phyloP scores from a whole-genome alignment of 495 filamentous ascomycete genomes.

The Penicillium longicatenatum region DNA sequence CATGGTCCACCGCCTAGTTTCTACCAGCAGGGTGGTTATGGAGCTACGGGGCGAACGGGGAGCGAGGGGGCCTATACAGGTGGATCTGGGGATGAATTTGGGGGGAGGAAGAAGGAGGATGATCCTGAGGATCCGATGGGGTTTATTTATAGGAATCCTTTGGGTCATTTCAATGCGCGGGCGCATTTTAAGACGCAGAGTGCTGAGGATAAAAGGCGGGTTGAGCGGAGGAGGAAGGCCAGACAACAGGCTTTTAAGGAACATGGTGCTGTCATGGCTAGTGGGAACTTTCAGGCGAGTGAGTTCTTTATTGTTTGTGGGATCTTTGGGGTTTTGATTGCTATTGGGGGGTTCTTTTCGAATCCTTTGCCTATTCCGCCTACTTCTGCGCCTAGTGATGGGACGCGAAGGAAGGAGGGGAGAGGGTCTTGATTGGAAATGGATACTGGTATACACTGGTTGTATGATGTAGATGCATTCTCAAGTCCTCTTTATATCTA shows the following conservation, averaged over 20 bases:
- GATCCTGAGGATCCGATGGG: slow-evolving; percentile 43
- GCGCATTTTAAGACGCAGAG: slow-evolving; percentile 70
- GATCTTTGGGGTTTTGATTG: neutral
- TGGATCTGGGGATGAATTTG: slow-evolving; percentile 27
- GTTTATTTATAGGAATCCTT: slow-evolving; percentile 53
- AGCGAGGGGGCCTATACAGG: slow-evolving; percentile 5
- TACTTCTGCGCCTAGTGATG: neutral
- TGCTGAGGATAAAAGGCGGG: slow-evolving; percentile 58
- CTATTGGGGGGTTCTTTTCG: neutral
- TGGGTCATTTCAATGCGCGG: slow-evolving; percentile 64
- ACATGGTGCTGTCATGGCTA: neutral
- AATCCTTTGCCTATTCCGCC: neutral
- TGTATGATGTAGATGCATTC: neutral
- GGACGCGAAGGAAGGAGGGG: neutral
- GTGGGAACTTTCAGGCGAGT: neutral
- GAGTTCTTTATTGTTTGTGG: neutral
- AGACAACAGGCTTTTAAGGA: slow-evolving; percentile 12
- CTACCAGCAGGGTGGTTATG: slow-evolving; percentile 71
- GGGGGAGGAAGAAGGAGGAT: slow-evolving; percentile 12
- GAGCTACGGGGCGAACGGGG: slow-evolving; percentile 24
- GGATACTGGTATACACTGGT: neutral
- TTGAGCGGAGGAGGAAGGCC: slow-evolving; percentile 36
- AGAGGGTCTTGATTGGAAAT: neutral
- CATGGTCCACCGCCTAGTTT: slow-evolving; percentile 88
- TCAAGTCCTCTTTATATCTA: too few relatives aligned